Evolutionary conservation across 495 filamentous ascomycete species (phyloP).

Genomic region (Oidiodendron maius): DNA sequence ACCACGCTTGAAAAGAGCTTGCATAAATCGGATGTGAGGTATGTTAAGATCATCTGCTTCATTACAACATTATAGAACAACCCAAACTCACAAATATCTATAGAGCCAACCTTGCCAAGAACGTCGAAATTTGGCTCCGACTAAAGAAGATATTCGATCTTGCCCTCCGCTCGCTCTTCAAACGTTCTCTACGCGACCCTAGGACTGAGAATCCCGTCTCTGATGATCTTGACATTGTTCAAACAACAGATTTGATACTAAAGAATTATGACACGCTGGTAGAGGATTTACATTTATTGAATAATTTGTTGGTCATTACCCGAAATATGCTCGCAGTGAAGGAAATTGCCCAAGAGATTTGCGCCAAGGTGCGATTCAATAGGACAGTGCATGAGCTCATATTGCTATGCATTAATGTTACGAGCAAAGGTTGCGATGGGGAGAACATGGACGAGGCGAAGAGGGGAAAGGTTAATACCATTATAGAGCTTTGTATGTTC

Average conservation of each 20-base stretch:
- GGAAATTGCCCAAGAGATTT: slow-evolving; percentile 80
- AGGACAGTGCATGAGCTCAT: slow-evolving; percentile 78
- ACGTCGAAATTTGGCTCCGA: slow-evolving; percentile 66
- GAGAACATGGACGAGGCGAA: slow-evolving; percentile 66
- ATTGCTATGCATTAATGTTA: slow-evolving; percentile 78
- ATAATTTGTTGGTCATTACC: slow-evolving; percentile 78
- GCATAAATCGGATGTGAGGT: slow-evolving; percentile 53
- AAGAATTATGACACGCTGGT: slow-evolving; percentile 68
- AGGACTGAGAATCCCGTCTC: slow-evolving; percentile 16
- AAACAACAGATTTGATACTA: slow-evolving; percentile 68
- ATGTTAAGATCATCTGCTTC: slow-evolving; percentile 5
- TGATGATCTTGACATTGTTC: slow-evolving; percentile 39
- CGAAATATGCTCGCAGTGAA: slow-evolving; percentile 79
- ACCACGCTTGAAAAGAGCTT: slow-evolving; percentile 44
- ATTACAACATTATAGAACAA: background rate
- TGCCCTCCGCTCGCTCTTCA: slow-evolving; percentile 55
- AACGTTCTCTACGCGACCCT: slow-evolving; percentile 49
- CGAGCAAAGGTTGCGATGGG: slow-evolving; percentile 83
- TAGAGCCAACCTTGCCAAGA: slow-evolving; percentile 50
- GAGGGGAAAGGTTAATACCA: slow-evolving; percentile 41
- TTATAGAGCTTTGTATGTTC: slow-evolving; percentile 47
- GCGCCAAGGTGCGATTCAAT: slow-evolving; percentile 70
- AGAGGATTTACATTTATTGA: slow-evolving; percentile 76
- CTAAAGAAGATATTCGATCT: slow-evolving; percentile 52
- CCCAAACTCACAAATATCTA: slow-evolving; percentile 21